Conservation (phyloP, 2,329 filamentous ascomycete species). For the Truncatella angustata region DNA sequence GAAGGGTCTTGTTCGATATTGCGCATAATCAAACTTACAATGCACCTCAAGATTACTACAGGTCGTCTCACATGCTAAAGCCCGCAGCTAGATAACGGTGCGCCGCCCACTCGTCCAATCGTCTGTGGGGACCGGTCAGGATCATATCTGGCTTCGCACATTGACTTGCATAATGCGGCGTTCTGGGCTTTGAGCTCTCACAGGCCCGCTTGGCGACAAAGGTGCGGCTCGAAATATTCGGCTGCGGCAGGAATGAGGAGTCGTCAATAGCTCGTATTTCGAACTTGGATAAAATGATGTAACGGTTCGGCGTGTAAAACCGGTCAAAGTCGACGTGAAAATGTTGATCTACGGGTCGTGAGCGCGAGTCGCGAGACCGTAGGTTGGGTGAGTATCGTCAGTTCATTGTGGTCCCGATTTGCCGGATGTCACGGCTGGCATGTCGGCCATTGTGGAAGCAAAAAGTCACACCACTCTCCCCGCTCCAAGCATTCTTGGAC, state of each 20-base stretch:
- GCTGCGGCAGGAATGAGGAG: neutral
- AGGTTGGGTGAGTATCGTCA: no score
- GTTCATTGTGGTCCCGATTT: no score
- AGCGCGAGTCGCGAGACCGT: no score
- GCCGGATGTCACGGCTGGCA: no score
- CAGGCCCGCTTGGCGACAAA: neutral
- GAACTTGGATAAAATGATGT: no score
- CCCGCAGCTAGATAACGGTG: slow-evolving; percentile 6
- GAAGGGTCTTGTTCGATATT: neutral
- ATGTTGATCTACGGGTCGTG: no score
- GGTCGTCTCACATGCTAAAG: slow-evolving; percentile 6
- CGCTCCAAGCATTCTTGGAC: no score
- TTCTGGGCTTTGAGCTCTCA: neutral
- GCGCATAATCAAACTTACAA: neutral
- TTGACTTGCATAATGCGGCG: slow-evolving; percentile 3
- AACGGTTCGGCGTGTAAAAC: no score
- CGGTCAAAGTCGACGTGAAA: no score
- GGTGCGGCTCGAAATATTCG: neutral
- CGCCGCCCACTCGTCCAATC: neutral
- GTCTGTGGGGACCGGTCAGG: neutral
- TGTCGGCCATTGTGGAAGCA: no score
- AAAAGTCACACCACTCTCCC: no score
- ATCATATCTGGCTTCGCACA: neutral
- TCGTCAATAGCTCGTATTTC: no score
- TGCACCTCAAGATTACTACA: neutral